Base-by-base conservation (phyloP, 306 rosid species). In the Medicago ruthenica region DNA sequence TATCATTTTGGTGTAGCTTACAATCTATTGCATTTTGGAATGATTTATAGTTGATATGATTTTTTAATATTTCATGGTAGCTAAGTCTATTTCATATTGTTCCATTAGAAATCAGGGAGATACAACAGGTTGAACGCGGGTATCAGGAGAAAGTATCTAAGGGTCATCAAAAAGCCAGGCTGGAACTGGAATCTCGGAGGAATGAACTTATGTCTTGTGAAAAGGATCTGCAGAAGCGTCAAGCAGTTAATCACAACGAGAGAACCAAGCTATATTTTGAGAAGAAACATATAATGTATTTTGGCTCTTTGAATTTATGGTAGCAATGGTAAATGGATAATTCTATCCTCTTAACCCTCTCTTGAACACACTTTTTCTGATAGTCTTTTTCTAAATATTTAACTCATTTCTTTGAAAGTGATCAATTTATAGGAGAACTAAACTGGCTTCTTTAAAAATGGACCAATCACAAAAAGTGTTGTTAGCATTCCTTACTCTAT, bases 211-310 rank as follows among this genome's bases (percentile, higher is more conserved):
- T 61, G 85, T 36, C 39, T 27, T 36, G 44, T 40, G 96, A 93
- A 86, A 84, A 85, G 70, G 73, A 62, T 67, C 81, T 93, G 65
- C 84, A 42, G 48, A 73, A 79, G 62, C 85, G 90, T 51, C 78
- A 71, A 76, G 84, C 83, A 16, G 77, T 70, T 7, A 88, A 89
- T 79, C 83, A 84, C 12, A 80, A 74, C 13, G 91, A 91, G 85
- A 85, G 85, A 70, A 76, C 76, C 74, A 88, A 81, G 54, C 76
- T 93, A 44, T 7, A 24, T 16, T 77, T 66, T 37, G 86, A 85
- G 61, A 88, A 83, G 77, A 57, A 78, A 83, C 87, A 85, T 81
- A 97, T 93, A 91, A 62, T 70, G 5, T 15, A 21, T 40, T 50
- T 65, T 78, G 17, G 13, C 50, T 13, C 64, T 21, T 75, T 80